Percentiles rank a stretch among this genome's conserved stretches.
phyloP scores from a whole-genome alignment of 495 filamentous ascomycete species.

The Annulohypoxylon maeteangense region DNA sequence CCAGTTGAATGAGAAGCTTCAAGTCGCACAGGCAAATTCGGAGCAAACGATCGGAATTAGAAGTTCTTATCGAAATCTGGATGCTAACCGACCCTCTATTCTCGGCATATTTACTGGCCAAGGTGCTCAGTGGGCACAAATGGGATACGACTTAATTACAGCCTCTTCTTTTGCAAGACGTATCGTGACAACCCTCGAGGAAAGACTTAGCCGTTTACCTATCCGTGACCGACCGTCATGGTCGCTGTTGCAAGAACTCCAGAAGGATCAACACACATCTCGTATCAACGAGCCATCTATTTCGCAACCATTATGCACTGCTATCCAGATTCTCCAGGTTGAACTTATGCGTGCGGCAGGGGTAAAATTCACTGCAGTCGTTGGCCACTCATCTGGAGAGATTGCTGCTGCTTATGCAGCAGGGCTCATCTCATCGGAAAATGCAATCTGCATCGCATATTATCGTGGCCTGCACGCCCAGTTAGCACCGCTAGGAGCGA shows the following conservation, averaged over 20 bases:
- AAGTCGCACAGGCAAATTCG: neutral
- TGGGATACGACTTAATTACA: neutral
- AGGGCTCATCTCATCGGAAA: conserved; percentile 52
- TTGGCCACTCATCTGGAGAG: conserved; percentile 71
- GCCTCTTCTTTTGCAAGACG: neutral
- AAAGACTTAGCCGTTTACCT: neutral
- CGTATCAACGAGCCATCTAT: conserved; percentile 10
- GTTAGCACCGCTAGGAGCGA: neutral
- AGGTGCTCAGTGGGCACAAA: conserved; percentile 14
- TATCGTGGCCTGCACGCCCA: conserved; percentile 42
- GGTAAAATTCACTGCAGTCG: conserved; percentile 58
- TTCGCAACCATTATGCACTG: conserved; percentile 31
- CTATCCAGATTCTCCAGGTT: conserved; percentile 61
- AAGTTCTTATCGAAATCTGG: neutral
- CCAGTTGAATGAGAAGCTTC: neutral
- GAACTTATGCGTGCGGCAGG: conserved; percentile 60
- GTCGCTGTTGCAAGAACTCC: conserved; percentile 2
- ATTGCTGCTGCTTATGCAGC: conserved; percentile 63
- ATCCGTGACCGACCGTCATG: neutral
- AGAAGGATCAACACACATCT: neutral
- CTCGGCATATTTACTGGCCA: conserved; percentile 20
- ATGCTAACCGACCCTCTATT: neutral
- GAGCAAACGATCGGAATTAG: neutral
- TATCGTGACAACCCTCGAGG: neutral
- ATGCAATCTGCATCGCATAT: conserved; percentile 52